These are phyloP conservation scores for Delitschia confertaspora DNA, from an alignment of 495 filamentous ascomycete species.

Conservation along the genomic window DNA sequence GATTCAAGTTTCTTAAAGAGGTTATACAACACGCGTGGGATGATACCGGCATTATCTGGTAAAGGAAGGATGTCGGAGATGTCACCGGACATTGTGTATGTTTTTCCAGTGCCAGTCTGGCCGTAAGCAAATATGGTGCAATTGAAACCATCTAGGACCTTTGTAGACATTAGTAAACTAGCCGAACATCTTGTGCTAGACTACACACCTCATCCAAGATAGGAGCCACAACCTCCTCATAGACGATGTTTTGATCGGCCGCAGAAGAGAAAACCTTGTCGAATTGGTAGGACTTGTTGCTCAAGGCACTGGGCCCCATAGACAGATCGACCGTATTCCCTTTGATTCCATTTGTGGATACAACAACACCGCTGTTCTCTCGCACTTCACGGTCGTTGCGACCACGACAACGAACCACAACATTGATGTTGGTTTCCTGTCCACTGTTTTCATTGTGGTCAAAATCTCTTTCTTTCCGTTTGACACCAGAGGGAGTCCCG, in stretches of 20 bases:
- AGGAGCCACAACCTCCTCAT: conserved; percentile 86
- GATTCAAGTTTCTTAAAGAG: conserved; percentile 74
- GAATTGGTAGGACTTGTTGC: conserved; percentile 94
- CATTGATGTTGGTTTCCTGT: conserved; percentile 92
- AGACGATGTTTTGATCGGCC: conserved; percentile 85
- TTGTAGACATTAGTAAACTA: not conserved
- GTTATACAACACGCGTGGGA: conserved; percentile 77
- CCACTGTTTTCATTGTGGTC: conserved; percentile 60
- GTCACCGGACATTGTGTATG: conserved; percentile 98
- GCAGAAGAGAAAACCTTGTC: conserved; percentile 95
- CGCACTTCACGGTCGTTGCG: conserved; percentile 83
- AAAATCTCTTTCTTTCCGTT: conserved; percentile 77
- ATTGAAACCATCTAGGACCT: conserved; percentile 96
- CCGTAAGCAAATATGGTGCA: conserved; percentile 99
- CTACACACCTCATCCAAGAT: conserved; percentile 77
- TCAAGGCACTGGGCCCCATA: conserved; percentile 85
- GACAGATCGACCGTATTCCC: conserved; percentile 75
- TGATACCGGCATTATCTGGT: conserved; percentile 87
- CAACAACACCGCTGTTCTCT: conserved; percentile 87
- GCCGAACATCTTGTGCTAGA: not conserved
- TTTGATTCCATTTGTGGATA: conserved; percentile 76
- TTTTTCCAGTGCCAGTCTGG: conserved; percentile 96
- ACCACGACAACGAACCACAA: conserved; percentile 88
- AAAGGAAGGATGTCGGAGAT: conserved; percentile 79
- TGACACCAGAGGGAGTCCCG: conserved; percentile 43